phyloP scores from a whole-genome alignment of 2,329 filamentous ascomycete species.

The Trichoderma sp. region DNA sequence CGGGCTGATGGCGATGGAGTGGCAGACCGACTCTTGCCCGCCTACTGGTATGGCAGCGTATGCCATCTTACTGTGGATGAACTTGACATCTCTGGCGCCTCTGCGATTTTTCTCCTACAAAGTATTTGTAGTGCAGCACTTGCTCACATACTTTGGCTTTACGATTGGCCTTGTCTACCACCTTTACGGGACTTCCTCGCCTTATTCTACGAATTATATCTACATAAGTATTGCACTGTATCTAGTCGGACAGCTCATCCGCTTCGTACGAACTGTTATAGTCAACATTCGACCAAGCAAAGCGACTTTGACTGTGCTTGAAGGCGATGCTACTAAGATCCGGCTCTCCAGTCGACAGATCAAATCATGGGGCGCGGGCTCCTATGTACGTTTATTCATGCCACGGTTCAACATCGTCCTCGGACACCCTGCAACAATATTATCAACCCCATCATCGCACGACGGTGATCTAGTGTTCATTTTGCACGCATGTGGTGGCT shows the following conservation, averaged over 20 bases:
- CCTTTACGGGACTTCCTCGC: constrained; percentile 1
- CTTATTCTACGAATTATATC: constrained; percentile 9
- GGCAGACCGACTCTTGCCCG: constrained; percentile 2
- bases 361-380: not conserved
- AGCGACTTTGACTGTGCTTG: not conserved
- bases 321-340: not conserved
- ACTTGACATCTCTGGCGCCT: constrained; percentile 3
- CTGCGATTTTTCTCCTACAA: constrained; percentile 16
- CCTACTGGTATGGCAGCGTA: constrained; percentile 15
- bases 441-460: not conserved
- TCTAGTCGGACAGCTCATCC: constrained; percentile 2
- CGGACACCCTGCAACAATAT: not conserved
- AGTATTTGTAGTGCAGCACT: constrained; percentile 9
- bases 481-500: not conserved
- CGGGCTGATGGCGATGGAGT: constrained; percentile 10
- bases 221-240: constrained; percentile 14
- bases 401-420: not conserved
- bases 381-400: not conserved
- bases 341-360: not conserved
- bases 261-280: not conserved
- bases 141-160: constrained; percentile 18
- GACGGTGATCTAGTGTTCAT: not conserved
- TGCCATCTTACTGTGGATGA: constrained; percentile 17
- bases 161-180: constrained; percentile 10
- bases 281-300: not conserved